A percentile compares a stretch with the other conserved stretches of the same genome.
Evolutionary conservation across 139 green algal species (phyloP).

Genomic region (Picochlorum sp.): DNA sequence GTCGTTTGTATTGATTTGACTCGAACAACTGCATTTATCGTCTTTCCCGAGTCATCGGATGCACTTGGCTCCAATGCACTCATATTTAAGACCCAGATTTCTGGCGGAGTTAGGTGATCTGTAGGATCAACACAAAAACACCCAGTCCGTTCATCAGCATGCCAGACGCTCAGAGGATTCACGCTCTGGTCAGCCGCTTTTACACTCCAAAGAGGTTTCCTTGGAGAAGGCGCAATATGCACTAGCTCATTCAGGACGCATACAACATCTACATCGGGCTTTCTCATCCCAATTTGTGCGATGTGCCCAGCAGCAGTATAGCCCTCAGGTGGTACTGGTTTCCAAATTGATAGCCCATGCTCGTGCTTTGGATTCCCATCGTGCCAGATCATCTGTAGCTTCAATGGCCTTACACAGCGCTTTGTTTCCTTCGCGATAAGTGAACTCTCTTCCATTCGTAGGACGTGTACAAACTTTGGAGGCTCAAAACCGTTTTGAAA

Average conservation of each 20-base stretch:
- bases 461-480: constrained; percentile 4
- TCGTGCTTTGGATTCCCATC: constrained; percentile 5
- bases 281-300: constrained; percentile 20
- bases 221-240: not conserved
- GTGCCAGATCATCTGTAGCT: not conserved
- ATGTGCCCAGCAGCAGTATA: constrained; percentile 76
- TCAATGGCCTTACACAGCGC: not conserved
- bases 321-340: constrained; percentile 56
- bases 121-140: constrained; percentile 38
- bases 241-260: constrained; percentile 23
- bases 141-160: constrained; percentile 41
- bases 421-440: not conserved
- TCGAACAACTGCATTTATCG: constrained; percentile 41
- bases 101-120: not conserved
- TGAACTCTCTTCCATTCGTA: not conserved
- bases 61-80: not conserved
- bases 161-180: constrained; percentile 38
- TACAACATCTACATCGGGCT: constrained; percentile 16
- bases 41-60: not conserved
- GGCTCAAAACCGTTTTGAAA: constrained; percentile 25
- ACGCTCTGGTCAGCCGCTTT: not conserved
- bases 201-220: constrained; percentile 13
- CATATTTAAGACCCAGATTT: not conserved
- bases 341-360: constrained; percentile 59
- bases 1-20: constrained; percentile 32